phyloP scores from a whole-genome alignment of 257 asterid genomes.

The Rehmannia glutinosa region DNA sequence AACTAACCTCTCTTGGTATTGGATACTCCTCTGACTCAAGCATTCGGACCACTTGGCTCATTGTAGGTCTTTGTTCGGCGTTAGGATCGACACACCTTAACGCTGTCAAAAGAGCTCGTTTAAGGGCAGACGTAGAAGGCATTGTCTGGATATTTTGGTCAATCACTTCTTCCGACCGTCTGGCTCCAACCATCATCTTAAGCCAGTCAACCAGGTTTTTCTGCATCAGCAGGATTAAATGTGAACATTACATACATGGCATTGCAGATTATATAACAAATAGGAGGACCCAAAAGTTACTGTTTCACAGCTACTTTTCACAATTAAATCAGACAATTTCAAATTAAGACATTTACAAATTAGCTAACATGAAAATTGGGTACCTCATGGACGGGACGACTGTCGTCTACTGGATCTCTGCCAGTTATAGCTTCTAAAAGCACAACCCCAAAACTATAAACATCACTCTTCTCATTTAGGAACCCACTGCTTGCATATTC shows the following conservation, averaged over 20 bases:
- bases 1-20: conserved; percentile 54
- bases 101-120: conserved; percentile 69
- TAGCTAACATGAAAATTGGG: neutral
- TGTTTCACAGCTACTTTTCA: too few relatives aligned
- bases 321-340: too few relatives aligned
- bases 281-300: too few relatives aligned
- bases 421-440: conserved; percentile 78
- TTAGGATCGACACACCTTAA: conserved; percentile 81
- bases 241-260: neutral
- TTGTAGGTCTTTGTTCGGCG: conserved; percentile 71
- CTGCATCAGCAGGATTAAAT: conserved; percentile 24
- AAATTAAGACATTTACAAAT: too few relatives aligned
- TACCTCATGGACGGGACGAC: conserved; percentile 67
- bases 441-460: conserved; percentile 74
- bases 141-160: conserved; percentile 57
- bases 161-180: conserved; percentile 58
- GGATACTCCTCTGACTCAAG: conserved; percentile 84
- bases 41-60: conserved; percentile 89
- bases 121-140: conserved; percentile 67
- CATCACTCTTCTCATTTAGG: conserved; percentile 79
- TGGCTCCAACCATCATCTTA: conserved; percentile 79
- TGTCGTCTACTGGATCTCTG: conserved; percentile 79
- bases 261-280: too few relatives aligned
- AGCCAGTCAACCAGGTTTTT: conserved; percentile 87
- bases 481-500: conserved; percentile 82